Percentiles rank a stretch among this genome's conserved stretches.
Evolutionary conservation across 768 basidiomycete species (phyloP).

Genomic region (Postia placenta): DNA sequence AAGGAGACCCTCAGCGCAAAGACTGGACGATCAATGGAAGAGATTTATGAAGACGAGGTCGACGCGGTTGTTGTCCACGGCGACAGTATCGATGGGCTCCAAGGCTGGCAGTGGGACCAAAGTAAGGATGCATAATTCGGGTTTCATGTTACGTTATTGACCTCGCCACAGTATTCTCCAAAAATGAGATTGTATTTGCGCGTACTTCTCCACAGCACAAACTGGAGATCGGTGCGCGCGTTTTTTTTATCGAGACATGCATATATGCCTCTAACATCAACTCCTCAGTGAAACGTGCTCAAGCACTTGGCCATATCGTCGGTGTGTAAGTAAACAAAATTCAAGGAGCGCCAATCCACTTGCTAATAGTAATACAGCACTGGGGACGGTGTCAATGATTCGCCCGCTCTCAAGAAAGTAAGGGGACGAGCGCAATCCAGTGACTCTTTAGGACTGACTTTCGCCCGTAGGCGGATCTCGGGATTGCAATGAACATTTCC

Average conservation of each 20-base stretch:
- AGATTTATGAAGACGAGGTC: slow-evolving; percentile 65
- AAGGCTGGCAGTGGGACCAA: slow-evolving; percentile 73
- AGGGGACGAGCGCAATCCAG: neutral
- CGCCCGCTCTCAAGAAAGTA: slow-evolving; percentile 59
- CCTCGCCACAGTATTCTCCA: slow-evolving; percentile 47
- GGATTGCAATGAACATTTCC: slow-evolving; percentile 72
- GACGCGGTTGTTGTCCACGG: slow-evolving; percentile 63
- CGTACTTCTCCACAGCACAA: slow-evolving; percentile 70
- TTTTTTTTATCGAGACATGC: neutral
- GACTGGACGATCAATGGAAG: slow-evolving; percentile 46
- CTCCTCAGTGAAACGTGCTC: slow-evolving; percentile 56
- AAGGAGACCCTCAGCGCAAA: slow-evolving; percentile 53
- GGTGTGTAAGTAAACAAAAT: slow-evolving; percentile 47
- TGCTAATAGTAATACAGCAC: slow-evolving; percentile 32
- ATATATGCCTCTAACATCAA: neutral
- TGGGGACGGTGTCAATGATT: slow-evolving; percentile 70
- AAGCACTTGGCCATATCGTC: slow-evolving; percentile 65
- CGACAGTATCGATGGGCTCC: slow-evolving; percentile 57
- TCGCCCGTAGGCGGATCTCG: slow-evolving; percentile 47
- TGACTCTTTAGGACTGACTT: neutral
- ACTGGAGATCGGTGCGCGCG: slow-evolving; percentile 54
- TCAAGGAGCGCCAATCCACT: neutral
- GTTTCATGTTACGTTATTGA: neutral
- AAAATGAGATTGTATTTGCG: slow-evolving; percentile 67
- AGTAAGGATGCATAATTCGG: slow-evolving; percentile 34